Evolutionary conservation across 202 grass and related monocot genomes (phyloP).

Genomic region (Setaria viridis): DNA sequence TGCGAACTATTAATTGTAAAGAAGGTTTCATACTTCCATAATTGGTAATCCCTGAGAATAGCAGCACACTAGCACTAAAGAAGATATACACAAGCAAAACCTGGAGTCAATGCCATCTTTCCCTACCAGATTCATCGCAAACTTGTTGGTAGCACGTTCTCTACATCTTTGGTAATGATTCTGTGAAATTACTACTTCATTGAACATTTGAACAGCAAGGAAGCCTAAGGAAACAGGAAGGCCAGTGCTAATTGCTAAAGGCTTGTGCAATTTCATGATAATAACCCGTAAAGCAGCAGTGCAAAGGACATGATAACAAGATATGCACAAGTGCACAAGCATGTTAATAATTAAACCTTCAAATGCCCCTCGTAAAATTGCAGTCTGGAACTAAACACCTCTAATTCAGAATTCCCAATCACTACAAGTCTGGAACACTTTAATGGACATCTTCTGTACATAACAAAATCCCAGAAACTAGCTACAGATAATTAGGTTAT

Average conservation of each 20-base stretch:
- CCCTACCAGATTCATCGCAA: conserved; percentile 7
- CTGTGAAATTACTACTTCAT: background rate
- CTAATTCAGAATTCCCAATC: conserved; percentile 7
- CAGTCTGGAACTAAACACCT: background rate
- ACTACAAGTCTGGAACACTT: background rate
- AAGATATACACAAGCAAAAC: background rate
- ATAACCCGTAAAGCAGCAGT: background rate
- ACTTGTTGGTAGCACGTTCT: background rate
- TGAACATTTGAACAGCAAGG: background rate
- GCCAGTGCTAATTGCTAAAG: background rate
- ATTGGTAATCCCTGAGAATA: background rate
- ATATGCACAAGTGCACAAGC: background rate
- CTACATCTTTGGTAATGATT: background rate
- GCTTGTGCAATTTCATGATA: background rate
- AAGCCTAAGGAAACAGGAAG: background rate
- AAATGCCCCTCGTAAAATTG: background rate
- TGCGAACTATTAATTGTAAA: background rate
- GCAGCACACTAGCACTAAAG: background rate
- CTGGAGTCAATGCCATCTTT: background rate
- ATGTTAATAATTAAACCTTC: background rate
- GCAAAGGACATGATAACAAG: conserved; percentile 15
- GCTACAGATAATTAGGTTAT: background rate
- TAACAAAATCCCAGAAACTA: conserved; percentile 10
- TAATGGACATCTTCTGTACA: background rate
- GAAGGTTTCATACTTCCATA: conserved; percentile 18